Percentiles rank a stretch among this genome's conserved stretches.
Evolutionary conservation across 768 basidiomycete species (phyloP).

Genomic region (Phylloporus rhodoxanthus): DNA sequence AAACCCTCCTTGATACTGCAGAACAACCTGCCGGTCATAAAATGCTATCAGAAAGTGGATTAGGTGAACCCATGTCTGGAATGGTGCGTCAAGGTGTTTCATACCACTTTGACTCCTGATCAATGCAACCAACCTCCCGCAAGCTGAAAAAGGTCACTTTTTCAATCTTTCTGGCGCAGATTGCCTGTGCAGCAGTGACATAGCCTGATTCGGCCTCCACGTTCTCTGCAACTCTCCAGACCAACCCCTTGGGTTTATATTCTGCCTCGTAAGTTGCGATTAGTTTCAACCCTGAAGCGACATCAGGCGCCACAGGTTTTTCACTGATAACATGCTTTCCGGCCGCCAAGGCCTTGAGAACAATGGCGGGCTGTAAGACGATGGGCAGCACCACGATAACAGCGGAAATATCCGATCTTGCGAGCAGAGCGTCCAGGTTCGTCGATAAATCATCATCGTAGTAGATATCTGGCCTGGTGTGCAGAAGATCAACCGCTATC

Average conservation of each 20-base stretch:
- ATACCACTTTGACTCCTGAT: slow-evolving; percentile 66
- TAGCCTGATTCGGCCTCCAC: slow-evolving; percentile 62
- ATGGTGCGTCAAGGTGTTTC: slow-evolving; percentile 79
- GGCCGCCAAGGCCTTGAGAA: slow-evolving; percentile 57
- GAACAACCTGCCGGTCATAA: neutral
- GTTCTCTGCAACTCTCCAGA: slow-evolving; percentile 83
- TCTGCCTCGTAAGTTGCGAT: slow-evolving; percentile 59
- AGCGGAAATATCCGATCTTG: slow-evolving; percentile 60
- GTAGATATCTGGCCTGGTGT: slow-evolving; percentile 45
- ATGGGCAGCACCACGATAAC: slow-evolving; percentile 80
- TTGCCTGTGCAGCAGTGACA: slow-evolving; percentile 37
- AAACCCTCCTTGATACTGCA: slow-evolving; percentile 76
- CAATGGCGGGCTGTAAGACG: slow-evolving; percentile 59
- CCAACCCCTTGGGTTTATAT: slow-evolving; percentile 60
- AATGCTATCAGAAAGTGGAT: neutral
- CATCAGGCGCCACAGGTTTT: slow-evolving; percentile 77
- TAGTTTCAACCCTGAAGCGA: slow-evolving; percentile 55
- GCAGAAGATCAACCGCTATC: slow-evolving; percentile 38
- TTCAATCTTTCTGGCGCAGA: slow-evolving; percentile 62
- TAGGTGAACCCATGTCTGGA: slow-evolving; percentile 55
- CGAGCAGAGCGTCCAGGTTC: slow-evolving; percentile 59
- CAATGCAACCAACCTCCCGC: slow-evolving; percentile 46
- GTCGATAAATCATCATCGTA: slow-evolving; percentile 43
- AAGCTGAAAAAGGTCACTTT: slow-evolving; percentile 63
- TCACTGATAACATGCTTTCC: slow-evolving; percentile 89